Percentiles rank a stretch among this genome's conserved stretches.
phyloP scores from a whole-genome alignment of 1,139 yeast genomes.

The Suhomyces wounanorum region DNA sequence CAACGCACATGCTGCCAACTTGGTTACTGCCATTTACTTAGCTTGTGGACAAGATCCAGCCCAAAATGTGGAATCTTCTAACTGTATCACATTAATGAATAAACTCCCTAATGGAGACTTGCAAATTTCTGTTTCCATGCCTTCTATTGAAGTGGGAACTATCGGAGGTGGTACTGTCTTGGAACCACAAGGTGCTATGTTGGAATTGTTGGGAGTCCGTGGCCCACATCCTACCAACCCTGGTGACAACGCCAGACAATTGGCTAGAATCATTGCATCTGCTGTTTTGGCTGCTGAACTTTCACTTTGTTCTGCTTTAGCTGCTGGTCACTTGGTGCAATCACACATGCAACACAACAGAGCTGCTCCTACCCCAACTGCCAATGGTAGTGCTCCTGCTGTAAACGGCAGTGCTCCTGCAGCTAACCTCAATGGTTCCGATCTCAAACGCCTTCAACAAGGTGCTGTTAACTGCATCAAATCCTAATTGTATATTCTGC shows the following conservation, averaged over 20 bases:
- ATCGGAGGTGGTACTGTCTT: constrained; percentile 98
- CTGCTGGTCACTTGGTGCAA: constrained; percentile 98
- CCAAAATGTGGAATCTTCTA: constrained; percentile 94
- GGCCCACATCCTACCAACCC: constrained; percentile 96
- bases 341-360: constrained; percentile 98
- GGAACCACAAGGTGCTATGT: constrained; percentile 96
- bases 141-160: constrained; percentile 97
- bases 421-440: constrained; percentile 25
- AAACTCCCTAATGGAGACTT: constrained; percentile 75
- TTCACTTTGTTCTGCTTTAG: constrained; percentile 90
- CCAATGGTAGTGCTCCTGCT: constrained; percentile 26
- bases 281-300: constrained; percentile 96
- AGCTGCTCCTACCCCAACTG: constrained; percentile 50
- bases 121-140: constrained; percentile 94
- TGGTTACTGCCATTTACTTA: constrained; percentile 88
- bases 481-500: constrained; percentile 20
- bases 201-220: constrained; percentile 88
- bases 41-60: constrained; percentile 99
- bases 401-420: constrained; percentile 13
- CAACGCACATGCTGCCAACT: constrained; percentile 96
- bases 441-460: constrained; percentile 59
- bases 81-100: constrained; percentile 94
- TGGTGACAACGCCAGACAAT: constrained; percentile 91
- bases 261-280: constrained; percentile 93
- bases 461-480: constrained; percentile 71